Evolutionary conservation across 352 stramenopile species (phyloP), one percentile per base, ranked within the genome.

Genomic region (Globisporangium middletonii): DNA sequence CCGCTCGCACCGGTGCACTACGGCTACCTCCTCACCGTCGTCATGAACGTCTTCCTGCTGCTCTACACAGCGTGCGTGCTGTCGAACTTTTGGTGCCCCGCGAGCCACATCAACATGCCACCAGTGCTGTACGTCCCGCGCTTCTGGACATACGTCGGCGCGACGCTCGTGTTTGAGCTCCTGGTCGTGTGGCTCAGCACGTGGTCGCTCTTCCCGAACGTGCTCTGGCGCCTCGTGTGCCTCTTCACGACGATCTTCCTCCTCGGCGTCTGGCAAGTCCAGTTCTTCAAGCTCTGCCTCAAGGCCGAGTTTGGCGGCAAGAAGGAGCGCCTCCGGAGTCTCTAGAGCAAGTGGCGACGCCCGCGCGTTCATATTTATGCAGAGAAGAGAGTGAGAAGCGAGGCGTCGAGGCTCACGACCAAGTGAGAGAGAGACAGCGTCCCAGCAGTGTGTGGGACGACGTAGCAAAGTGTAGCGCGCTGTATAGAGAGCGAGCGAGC

Each of bases 171-270:
- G 19, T 73, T 73, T 26, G 82, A 94, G 58, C 72, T 88, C 50
- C 77, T 76, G 46, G 69, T 90, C 62, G 77, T 94, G 27, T 92
- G 75, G 81, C 68, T 89, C 50, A 92, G 81, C 68, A 89, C 83
- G 45, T 94, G 81, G 82, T 68, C 58, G 49, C 62, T 92, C 42
- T 94, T 91, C 55, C 63, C 75, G 41, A 94, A 92, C 50, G 71
- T 94, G 41, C 51, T 92, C 12, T 90, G 73, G 78, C 75, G 83
- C 16, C 63, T 93, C 41, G 72, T 93, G 51, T 69, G 79, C 27
- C 65, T 92, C 28, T 73, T 79, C 57, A 55, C 75, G 27, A 64
- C 68, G 15, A 38, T 90, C 50, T 67, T 88, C 53, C 49, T 79
- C 18, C 86, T 72, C 47, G 74, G 64, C 26, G 69, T 77, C 23